Base-by-base conservation (phyloP, 2,329 filamentous ascomycete genomes). In the Talaromyces sp. region DNA sequence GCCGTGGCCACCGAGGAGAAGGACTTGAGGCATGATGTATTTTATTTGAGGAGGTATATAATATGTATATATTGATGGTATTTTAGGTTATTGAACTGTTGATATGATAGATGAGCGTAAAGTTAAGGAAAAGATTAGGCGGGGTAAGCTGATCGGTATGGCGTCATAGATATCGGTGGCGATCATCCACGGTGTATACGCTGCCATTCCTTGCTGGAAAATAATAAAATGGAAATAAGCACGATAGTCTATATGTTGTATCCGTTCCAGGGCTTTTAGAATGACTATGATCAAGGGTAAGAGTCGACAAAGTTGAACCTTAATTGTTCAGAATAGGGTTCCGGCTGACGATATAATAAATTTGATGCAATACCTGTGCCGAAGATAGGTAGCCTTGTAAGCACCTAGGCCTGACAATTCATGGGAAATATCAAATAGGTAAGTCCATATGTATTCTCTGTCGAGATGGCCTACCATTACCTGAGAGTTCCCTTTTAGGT, bases 1-100 rank as follows among this genome's bases (percentile, higher is more conserved):
- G 79, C 92, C 92, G 80, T 93, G 91, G 72, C 91, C 92, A 72
- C 91, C 91, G 68, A 95, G 85, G 69, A 95, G 78, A 67, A 93
- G 87, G 66, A 93, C 86, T 82, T 76, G 81, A 68, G 52, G 69
- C 57, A 60, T 65, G 24, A 2, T 31, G 19, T 48, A 50, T 59
- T 33, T 50, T 31, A 11, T n/a, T 9, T n/a, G 13, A 24, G 47
- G 4, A 3, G 24, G 14, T n/a, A 16, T 50, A 47, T 47, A 47
- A 11, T 6, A 48, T 16, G 41, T 4, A n/a, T 43, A 43, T 43
- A 31, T 31, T 31, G 27, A 31, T 37, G 2, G 35, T 1, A 16
- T 52, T 5, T 33, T 33, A 52, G 48, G 33, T 31, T 6, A 3
- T 24, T 16, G 7, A 24, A 16, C 4, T 24, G 45, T 14, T 24